These are phyloP conservation scores for Lepidium sativum DNA, from an alignment of 345 rosid species.

Conservation along the genomic window DNA sequence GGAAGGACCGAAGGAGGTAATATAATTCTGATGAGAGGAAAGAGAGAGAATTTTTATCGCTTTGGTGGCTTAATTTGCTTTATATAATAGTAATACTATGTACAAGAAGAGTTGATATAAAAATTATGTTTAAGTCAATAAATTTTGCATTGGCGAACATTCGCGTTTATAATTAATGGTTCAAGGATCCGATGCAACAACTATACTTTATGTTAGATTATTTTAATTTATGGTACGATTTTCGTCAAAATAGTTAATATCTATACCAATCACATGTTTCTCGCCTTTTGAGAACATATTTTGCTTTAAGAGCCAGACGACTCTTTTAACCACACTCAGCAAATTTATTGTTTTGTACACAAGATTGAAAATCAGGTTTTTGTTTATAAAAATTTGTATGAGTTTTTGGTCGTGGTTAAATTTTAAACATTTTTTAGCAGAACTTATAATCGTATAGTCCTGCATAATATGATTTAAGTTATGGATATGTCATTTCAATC, in stretches of 20 bases:
- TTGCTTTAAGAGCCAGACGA: constrained; percentile 19
- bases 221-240: constrained; percentile 7
- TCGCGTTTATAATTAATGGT: constrained; percentile 19
- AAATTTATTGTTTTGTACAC: not conserved
- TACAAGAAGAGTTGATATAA: not conserved
- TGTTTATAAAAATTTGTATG: not conserved
- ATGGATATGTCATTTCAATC: no score
- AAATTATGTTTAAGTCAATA: not conserved
- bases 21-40: constrained; percentile 1
- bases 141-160: constrained; percentile 11
- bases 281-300: constrained; percentile 14
- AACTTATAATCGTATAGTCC: no score
- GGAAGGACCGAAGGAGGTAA: not conserved
- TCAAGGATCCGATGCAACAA: constrained; percentile 32
- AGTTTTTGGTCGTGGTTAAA: no score
- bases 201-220: constrained; percentile 28
- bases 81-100: constrained; percentile 5
- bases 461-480: no score
- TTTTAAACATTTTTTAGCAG: no score
- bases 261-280: constrained; percentile 26
- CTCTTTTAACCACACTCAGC: not conserved
- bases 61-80: constrained; percentile 15
- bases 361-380: not conserved
- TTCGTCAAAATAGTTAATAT: constrained; percentile 15
- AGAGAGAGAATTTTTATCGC: not conserved